Evolutionary conservation across 331 rosid species (phyloP).

Genomic region (Quercus lobata): DNA sequence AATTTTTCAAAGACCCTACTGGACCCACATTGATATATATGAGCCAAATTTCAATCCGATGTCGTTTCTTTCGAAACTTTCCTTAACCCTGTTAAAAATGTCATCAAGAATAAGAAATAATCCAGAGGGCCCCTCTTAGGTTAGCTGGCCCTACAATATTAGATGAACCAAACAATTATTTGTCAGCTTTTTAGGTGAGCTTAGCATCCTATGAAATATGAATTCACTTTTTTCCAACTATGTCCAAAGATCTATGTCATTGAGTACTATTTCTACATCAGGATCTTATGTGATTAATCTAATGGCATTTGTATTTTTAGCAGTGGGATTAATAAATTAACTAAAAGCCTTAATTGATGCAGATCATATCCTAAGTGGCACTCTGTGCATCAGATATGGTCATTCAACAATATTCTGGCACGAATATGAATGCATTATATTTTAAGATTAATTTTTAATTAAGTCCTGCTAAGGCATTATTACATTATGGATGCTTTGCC

Average conservation of each 20-base stretch:
- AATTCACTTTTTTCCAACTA: not conserved
- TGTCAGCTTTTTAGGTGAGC: not conserved
- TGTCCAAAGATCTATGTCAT: not conserved
- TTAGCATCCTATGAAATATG: not conserved
- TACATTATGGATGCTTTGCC: not conserved
- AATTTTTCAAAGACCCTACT: slow-evolving; percentile 3
- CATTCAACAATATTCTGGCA: not conserved
- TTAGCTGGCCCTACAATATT: not conserved
- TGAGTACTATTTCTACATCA: not conserved
- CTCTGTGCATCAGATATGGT: not conserved
- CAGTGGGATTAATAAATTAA: not conserved
- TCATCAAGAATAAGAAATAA: not conserved
- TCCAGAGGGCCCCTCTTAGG: not conserved
- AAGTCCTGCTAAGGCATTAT: not conserved
- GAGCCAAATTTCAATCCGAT: not conserved
- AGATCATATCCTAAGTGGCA: not conserved
- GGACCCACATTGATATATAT: not conserved
- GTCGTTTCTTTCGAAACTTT: not conserved
- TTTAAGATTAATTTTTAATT: not conserved
- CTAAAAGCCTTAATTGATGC: not conserved
- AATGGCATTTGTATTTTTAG: not conserved
- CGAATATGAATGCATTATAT: not conserved
- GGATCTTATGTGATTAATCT: not conserved
- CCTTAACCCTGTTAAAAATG: not conserved
- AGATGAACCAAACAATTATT: not conserved